These are phyloP conservation scores for Saturnispora sanitii DNA, from an alignment of 805 yeast genomes.

Conservation along the genomic window DNA sequence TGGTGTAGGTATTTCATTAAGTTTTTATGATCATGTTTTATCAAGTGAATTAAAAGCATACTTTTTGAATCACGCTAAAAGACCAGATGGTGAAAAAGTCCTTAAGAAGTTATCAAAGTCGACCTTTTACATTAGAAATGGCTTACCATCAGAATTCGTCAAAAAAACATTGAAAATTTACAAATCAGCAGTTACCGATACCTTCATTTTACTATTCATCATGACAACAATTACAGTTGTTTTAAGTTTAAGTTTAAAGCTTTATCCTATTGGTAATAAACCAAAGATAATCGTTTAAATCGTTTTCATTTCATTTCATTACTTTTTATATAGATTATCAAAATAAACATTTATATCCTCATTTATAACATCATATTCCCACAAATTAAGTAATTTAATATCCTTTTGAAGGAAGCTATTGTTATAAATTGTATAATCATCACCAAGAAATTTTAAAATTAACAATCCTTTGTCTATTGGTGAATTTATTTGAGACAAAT, in stretches of 20 bases:
- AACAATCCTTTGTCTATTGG: constrained; percentile 18
- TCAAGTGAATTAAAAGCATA: constrained; percentile 24
- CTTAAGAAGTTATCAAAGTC: constrained; percentile 18
- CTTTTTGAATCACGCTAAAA: constrained; percentile 18
- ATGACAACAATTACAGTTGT: constrained; percentile 20
- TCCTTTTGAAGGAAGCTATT: constrained; percentile 5
- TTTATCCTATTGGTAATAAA: constrained; percentile 11
- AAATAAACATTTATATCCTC: constrained; percentile 9
- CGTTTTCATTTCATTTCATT: too few species aligned
- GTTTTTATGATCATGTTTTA: constrained; percentile 28
- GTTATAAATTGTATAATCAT: constrained; percentile 13
- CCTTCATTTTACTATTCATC: constrained; percentile 19
- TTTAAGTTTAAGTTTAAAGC: constrained; percentile 17
- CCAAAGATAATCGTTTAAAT: background rate
- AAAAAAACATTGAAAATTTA: constrained; percentile 24
- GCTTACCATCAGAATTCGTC: constrained; percentile 20
- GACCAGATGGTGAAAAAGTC: constrained; percentile 19
- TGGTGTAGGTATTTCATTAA: constrained; percentile 36
- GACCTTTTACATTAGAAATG: constrained; percentile 24
- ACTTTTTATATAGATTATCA: background rate
- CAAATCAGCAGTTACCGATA: constrained; percentile 21
- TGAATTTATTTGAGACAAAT: constrained; percentile 1
- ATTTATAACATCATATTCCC: constrained; percentile 5
- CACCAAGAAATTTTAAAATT: constrained; percentile 20
- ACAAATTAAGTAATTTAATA: background rate